Conservation (phyloP, 2,329 filamentous ascomycete species). For the Aspergillus sp. region DNA sequence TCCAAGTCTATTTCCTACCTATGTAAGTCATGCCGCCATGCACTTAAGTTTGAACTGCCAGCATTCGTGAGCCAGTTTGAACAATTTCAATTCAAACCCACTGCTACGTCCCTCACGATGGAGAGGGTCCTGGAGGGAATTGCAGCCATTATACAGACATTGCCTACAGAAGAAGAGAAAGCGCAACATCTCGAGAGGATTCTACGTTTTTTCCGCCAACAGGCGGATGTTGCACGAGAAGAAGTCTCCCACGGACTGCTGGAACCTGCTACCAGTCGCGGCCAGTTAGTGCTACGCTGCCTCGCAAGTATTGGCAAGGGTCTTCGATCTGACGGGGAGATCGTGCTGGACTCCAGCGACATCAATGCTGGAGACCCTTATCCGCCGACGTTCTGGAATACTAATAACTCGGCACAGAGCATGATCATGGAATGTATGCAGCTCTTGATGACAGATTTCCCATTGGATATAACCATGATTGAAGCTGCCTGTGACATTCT, state of each 20-base stretch:
- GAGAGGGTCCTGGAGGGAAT: slow-evolving; percentile 40
- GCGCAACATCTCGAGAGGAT: slow-evolving; percentile 33
- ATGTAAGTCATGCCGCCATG: slow-evolving; percentile 38
- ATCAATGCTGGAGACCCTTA: slow-evolving; percentile 18
- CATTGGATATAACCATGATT: slow-evolving; percentile 35
- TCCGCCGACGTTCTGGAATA: slow-evolving; percentile 33
- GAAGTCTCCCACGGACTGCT: slow-evolving; percentile 23
- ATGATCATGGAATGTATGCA: slow-evolving; percentile 36
- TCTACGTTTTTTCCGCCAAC: slow-evolving; percentile 30
- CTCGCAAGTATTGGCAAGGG: slow-evolving; percentile 38
- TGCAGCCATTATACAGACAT: slow-evolving; percentile 37
- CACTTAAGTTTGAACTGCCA: slow-evolving; percentile 36
- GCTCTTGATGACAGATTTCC: slow-evolving; percentile 34
- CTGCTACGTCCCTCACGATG: slow-evolving; percentile 31
- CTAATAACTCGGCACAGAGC: slow-evolving; percentile 27
- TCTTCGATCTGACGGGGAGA: slow-evolving; percentile 30
- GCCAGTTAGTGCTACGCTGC: slow-evolving; percentile 32
- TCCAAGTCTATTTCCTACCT: slow-evolving; percentile 39
- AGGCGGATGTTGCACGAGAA: slow-evolving; percentile 26
- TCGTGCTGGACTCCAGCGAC: slow-evolving; percentile 27
- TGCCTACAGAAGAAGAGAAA: slow-evolving; percentile 34
- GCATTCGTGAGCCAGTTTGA: slow-evolving; percentile 38
- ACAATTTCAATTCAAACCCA: slow-evolving; percentile 31
- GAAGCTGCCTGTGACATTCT: slow-evolving; percentile 42
- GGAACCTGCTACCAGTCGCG: slow-evolving; percentile 29